phyloP scores from a whole-genome alignment of 305 asterid species.

The Ilex paraguariensis region DNA sequence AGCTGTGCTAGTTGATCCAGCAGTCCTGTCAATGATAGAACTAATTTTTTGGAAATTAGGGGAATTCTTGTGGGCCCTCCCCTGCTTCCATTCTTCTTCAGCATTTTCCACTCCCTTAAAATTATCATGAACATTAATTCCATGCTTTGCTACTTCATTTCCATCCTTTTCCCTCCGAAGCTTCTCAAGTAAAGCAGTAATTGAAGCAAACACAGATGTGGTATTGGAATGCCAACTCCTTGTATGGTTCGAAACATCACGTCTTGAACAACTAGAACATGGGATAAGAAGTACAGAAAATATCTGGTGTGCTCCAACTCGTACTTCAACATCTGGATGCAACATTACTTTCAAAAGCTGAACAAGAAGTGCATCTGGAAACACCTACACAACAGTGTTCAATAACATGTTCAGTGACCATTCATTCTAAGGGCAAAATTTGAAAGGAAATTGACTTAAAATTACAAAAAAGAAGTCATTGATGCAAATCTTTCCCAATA shows the following conservation, averaged over 20 bases:
- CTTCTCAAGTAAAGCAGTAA: constrained; percentile 85
- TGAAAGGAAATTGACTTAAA: too few species aligned
- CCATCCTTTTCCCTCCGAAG: constrained; percentile 75
- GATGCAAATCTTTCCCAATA: too few species aligned
- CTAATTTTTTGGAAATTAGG: constrained; percentile 74
- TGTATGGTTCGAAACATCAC: constrained; percentile 47
- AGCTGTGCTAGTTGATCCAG: constrained; percentile 53
- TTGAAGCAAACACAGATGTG: constrained; percentile 76
- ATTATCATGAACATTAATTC: constrained; percentile 36
- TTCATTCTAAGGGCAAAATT: too few species aligned
- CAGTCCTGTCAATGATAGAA: constrained; percentile 60
- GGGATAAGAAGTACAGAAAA: constrained; percentile 85
- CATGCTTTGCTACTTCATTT: constrained; percentile 30
- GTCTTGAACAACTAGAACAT: constrained; percentile 56
- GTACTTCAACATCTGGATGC: constrained; percentile 83
- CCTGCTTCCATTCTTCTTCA: constrained; percentile 71
- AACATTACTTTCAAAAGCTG: constrained; percentile 87
- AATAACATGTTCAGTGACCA: too few species aligned
- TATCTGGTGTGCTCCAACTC: constrained; percentile 90
- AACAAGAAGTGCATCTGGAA: constrained; percentile 78
- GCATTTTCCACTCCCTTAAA: constrained; percentile 35
- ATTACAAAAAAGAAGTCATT: too few species aligned
- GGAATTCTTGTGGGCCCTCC: constrained; percentile 58
- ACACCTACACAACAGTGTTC: constrained; percentile 39
- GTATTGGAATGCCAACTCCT: constrained; percentile 62